A percentile compares a stretch with the other conserved stretches of the same genome.
Evolutionary conservation across 1,139 yeast species (phyloP).

Genomic region (Hemisphaericaspora xylanilytica): DNA sequence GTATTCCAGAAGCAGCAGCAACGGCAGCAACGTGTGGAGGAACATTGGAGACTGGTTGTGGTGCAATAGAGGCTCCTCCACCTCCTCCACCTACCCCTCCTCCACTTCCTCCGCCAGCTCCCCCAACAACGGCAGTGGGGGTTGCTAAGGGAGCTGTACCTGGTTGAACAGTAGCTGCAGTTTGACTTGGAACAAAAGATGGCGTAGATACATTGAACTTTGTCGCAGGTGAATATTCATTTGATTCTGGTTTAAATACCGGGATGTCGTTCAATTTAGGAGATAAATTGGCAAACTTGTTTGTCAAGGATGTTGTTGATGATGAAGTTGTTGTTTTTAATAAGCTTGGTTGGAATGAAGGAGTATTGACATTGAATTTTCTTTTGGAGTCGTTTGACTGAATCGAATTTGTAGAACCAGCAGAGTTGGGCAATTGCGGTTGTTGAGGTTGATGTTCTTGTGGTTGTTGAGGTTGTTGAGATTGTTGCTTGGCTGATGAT

Average conservation of each 20-base stretch:
- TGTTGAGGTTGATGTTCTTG: constrained; percentile 5
- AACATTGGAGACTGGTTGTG: constrained; percentile 3
- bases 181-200: constrained; percentile 28
- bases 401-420: constrained; percentile 5
- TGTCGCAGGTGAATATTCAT: constrained; percentile 16
- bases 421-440: constrained; percentile 5
- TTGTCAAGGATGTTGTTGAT: constrained; percentile 24
- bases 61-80: constrained; percentile 7
- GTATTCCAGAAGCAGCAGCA: not conserved
- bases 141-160: constrained; percentile 1
- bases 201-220: constrained; percentile 33
- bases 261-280: constrained; percentile 58
- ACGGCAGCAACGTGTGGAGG: constrained; percentile 3
- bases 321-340: constrained; percentile 6
- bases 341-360: constrained; percentile 58
- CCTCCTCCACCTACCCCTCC: no score
- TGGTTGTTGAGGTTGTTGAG: constrained; percentile 5
- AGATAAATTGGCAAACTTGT: constrained; percentile 47
- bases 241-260: constrained; percentile 49
- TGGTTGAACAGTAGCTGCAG: constrained; percentile 1
- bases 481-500: constrained; percentile 11
- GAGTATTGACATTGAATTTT: constrained; percentile 61
- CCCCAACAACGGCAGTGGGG: not conserved
- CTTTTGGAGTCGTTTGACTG: constrained; percentile 23
- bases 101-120: no score